Evolutionary conservation across 495 filamentous ascomycete species (phyloP).

Genomic region (Penicillium crystallinum): DNA sequence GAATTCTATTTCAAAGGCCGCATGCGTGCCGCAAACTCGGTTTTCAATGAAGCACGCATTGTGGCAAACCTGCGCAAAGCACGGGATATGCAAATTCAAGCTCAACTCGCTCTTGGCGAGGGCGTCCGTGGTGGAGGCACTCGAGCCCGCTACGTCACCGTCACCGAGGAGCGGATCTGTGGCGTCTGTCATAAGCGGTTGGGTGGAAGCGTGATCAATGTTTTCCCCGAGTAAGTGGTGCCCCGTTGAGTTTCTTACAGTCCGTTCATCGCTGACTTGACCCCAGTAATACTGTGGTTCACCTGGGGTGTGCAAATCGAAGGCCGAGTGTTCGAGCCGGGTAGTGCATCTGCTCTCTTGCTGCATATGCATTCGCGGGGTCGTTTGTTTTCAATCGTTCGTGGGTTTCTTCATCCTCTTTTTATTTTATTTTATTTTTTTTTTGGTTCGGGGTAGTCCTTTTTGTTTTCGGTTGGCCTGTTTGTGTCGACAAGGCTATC

Average conservation of each 20-base stretch:
- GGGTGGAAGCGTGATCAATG: conserved; percentile 80
- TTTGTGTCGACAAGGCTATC: conserved; percentile 11
- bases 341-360: conserved; percentile 11
- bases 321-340: conserved; percentile 18
- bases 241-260: not conserved
- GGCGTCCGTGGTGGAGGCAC: conserved; percentile 47
- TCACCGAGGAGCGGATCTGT: conserved; percentile 83
- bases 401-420: conserved; percentile 1
- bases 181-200: conserved; percentile 88
- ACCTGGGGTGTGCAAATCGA: conserved; percentile 72
- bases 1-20: conserved; percentile 89
- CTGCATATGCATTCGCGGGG: conserved; percentile 11
- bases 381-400: conserved; percentile 8
- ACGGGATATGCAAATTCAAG: conserved; percentile 66
- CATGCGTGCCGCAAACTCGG: conserved; percentile 79
- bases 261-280: conserved; percentile 19
- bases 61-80: conserved; percentile 66
- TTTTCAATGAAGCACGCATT: conserved; percentile 73
- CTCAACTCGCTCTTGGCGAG: conserved; percentile 62
- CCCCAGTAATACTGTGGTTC: conserved; percentile 60
- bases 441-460: conserved; percentile 5
- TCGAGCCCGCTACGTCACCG: conserved; percentile 67
- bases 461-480: conserved; percentile 7
- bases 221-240: conserved; percentile 58
- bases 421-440: conserved; percentile 8